phyloP scores from a whole-genome alignment of 495 filamentous ascomycete species.

The Tuber umbilicatum region DNA sequence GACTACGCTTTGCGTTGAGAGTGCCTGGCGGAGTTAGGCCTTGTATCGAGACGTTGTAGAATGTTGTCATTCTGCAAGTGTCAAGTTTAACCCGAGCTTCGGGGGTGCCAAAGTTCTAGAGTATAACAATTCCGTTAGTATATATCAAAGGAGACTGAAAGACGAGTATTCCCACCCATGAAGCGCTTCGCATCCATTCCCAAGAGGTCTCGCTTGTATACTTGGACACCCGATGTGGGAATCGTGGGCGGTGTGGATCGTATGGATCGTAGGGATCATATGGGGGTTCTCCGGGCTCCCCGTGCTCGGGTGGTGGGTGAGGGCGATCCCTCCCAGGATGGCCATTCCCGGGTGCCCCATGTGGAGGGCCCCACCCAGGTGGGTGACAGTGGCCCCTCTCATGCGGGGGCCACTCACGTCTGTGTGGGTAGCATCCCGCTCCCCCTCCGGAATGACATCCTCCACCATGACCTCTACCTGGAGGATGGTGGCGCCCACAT shows the following conservation, averaged over 20 bases:
- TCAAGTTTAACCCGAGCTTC: slow-evolving; percentile 20
- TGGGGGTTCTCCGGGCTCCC: background rate
- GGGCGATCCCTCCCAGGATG: background rate
- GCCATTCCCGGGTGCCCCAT: background rate
- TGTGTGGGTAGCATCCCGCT: background rate
- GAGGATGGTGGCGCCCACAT: background rate
- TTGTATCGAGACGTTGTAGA: slow-evolving; percentile 14
- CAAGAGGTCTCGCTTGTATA: slow-evolving; percentile 18
- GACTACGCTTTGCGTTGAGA: slow-evolving; percentile 11
- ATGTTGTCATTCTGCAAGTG: slow-evolving; percentile 23
- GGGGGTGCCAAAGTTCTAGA: slow-evolving; percentile 13
- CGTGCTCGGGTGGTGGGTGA: background rate
- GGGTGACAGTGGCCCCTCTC: background rate
- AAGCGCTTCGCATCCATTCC: slow-evolving; percentile 29
- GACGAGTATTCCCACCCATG: slow-evolving; percentile 10
- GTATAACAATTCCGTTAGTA: background rate
- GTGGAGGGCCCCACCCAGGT: background rate
- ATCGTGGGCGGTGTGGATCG: background rate
- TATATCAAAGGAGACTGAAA: background rate
- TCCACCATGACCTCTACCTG: background rate
- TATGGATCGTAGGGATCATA: background rate
- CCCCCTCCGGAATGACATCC: background rate
- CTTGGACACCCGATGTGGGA: background rate
- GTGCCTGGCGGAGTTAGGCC: slow-evolving; percentile 8
- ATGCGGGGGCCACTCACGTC: background rate